Conservation (phyloP, 139 green algal genomes). For the Coelastrella sp. region DNA sequence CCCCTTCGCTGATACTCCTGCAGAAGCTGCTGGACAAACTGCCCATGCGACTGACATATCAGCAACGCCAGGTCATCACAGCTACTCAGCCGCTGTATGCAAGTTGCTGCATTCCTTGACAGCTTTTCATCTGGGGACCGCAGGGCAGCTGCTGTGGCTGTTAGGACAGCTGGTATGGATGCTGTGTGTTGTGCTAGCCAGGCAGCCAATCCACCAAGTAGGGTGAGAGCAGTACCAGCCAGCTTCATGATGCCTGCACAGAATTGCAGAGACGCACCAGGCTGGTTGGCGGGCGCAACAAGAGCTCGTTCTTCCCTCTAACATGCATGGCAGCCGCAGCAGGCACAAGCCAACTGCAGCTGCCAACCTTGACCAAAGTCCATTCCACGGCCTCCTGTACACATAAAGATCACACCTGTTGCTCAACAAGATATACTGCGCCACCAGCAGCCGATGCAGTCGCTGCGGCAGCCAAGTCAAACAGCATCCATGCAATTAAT, state of each 20-base stretch:
- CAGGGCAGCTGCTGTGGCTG: conserved; percentile 43
- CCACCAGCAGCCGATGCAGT: no score
- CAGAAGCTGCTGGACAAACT: conserved; percentile 57
- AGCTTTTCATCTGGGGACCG: conserved; percentile 63
- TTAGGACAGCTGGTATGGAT: conserved; percentile 51
- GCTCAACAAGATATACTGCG: no score
- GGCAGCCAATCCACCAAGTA: conserved; percentile 67
- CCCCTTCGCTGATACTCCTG: conserved; percentile 43
- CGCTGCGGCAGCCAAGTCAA: neutral
- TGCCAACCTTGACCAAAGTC: no score
- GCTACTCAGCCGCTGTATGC: conserved; percentile 55
- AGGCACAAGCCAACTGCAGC: no score
- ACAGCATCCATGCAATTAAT: neutral
- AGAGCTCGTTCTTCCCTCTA: no score
- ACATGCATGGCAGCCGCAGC: no score
- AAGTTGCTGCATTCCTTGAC: conserved; percentile 71
- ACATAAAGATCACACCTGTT: no score
- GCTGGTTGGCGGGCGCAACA: no score
- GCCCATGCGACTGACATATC: conserved; percentile 25
- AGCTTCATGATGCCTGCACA: conserved; percentile 65
- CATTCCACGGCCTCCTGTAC: no score
- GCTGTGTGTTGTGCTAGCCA: conserved; percentile 48
- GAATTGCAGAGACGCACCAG: no score
- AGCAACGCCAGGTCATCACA: conserved; percentile 50
- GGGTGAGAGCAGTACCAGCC: conserved; percentile 73